phyloP scores from a whole-genome alignment of 345 rosid species.

The Isatis tinctoria region DNA sequence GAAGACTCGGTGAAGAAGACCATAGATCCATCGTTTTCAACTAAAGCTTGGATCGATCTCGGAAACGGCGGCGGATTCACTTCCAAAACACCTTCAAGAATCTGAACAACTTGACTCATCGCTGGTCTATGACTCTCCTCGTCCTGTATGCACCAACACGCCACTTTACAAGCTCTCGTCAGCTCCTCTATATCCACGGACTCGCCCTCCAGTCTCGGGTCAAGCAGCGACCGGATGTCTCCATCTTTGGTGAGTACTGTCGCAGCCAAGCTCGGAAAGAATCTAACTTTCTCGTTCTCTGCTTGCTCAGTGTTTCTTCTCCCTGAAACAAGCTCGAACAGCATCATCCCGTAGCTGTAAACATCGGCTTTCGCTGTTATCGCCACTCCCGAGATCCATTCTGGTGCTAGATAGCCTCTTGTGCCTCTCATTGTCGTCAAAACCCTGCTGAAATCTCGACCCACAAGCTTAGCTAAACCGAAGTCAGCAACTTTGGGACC shows the following conservation, averaged over 20 bases:
- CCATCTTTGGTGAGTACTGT: conserved; percentile 41
- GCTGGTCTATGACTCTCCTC: conserved; percentile 69
- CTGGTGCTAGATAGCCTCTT: conserved; percentile 86
- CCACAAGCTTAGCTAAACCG: conserved; percentile 79
- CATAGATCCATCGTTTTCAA: conserved; percentile 20
- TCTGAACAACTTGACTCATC: conserved; percentile 84
- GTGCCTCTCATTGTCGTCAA: conserved; percentile 85
- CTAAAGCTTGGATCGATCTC: conserved; percentile 50
- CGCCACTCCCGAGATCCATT: conserved; percentile 87
- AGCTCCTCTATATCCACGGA: conserved; percentile 58
- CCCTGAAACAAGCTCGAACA: conserved; percentile 74
- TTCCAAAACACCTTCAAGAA: conserved; percentile 66
- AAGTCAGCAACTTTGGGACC: conserved; percentile 86
- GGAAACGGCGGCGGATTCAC: conserved; percentile 60
- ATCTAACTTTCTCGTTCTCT: conserved; percentile 41
- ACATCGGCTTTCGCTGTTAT: conserved; percentile 83
- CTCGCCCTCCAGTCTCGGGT: conserved; percentile 43
- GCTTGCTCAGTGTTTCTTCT: conserved; percentile 62
- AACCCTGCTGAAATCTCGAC: conserved; percentile 79
- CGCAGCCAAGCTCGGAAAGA: conserved; percentile 67
- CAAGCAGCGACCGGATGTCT: conserved; percentile 49
- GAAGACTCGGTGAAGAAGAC: conserved; percentile 34
- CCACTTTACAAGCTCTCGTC: conserved; percentile 53
- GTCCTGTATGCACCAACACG: conserved; percentile 89
- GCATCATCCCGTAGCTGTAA: conserved; percentile 91